Conservation (phyloP, 805 yeast species). For the Candida tallmaniae region DNA sequence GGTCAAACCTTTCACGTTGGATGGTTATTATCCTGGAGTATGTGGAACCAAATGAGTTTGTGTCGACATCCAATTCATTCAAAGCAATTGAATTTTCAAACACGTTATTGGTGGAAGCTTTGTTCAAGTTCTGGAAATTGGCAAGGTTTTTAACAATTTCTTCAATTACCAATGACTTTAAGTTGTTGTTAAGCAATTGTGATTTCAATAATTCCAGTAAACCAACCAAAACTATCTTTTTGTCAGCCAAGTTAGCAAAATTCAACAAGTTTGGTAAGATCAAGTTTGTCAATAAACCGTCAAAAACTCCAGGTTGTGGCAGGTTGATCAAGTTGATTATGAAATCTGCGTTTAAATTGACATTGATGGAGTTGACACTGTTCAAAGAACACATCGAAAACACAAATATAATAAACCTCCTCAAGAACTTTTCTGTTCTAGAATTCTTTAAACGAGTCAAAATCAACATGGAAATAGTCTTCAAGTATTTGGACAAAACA, state of each 20-base stretch:
- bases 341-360: conserved; percentile 35
- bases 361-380: conserved; percentile 19
- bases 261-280: conserved; percentile 49
- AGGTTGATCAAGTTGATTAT: conserved; percentile 62
- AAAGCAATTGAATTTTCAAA: conserved; percentile 22
- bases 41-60: conserved; percentile 76
- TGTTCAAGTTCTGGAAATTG: conserved; percentile 24
- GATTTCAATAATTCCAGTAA: conserved; percentile 38
- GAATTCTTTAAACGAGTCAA: conserved; percentile 77
- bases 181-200: conserved; percentile 17
- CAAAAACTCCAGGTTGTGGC: conserved; percentile 61
- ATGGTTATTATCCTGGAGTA: conserved; percentile 72
- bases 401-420: conserved; percentile 60
- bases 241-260: conserved; percentile 49
- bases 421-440: conserved; percentile 76
- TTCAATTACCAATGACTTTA: conserved; percentile 27
- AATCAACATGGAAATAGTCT: conserved; percentile 70
- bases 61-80: conserved; percentile 56
- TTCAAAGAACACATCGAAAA: conserved; percentile 42
- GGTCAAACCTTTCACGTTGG: conserved; percentile 61
- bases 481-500: conserved; percentile 49
- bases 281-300: conserved; percentile 45
- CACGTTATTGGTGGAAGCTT: not conserved
- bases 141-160: conserved; percentile 27
- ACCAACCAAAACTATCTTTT: conserved; percentile 52